Percentiles rank a stretch among this genome's conserved stretches.
Evolutionary conservation across 257 asterid species (phyloP).

Genomic region (Gardenia jasminoides): DNA sequence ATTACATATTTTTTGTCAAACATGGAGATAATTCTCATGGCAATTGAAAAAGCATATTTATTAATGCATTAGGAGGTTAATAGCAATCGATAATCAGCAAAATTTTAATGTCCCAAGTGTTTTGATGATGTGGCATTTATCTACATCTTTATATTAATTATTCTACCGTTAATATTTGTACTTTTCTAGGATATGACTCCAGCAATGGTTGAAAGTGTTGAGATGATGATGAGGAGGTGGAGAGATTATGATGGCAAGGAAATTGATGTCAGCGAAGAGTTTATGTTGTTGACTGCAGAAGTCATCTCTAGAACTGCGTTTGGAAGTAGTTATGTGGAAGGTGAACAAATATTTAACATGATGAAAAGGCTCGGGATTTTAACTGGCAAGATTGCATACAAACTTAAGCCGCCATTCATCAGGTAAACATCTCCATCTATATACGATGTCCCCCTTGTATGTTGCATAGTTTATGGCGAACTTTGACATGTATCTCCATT

Average conservation of each 20-base stretch:
- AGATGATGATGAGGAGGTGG: conserved; percentile 44
- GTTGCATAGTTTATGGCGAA: neutral
- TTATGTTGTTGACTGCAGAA: conserved; percentile 42
- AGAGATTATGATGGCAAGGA: conserved; percentile 28
- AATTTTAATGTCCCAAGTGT: neutral
- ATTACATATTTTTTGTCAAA: too few relatives aligned
- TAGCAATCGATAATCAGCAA: too few relatives aligned
- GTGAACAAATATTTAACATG: conserved; percentile 39
- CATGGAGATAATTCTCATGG: too few relatives aligned
- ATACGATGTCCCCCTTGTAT: neutral
- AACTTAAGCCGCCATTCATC: neutral
- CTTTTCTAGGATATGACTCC: conserved; percentile 45
- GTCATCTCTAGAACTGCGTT: conserved; percentile 55
- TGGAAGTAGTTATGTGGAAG: conserved; percentile 58
- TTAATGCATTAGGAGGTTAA: too few relatives aligned
- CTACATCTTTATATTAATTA: neutral
- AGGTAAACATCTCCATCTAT: neutral
- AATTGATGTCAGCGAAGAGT: conserved; percentile 34
- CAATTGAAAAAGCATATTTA: too few relatives aligned
- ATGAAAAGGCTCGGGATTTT: conserved; percentile 21
- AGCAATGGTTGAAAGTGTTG: conserved; percentile 42
- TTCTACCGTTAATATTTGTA: neutral
- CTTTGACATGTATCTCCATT: too few relatives aligned
- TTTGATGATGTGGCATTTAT: neutral
- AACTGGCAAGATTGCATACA: conserved; percentile 1